Evolutionary conservation across 1,284 basidiomycete species (phyloP).

Genomic region (Sporisorium reilianum): DNA sequence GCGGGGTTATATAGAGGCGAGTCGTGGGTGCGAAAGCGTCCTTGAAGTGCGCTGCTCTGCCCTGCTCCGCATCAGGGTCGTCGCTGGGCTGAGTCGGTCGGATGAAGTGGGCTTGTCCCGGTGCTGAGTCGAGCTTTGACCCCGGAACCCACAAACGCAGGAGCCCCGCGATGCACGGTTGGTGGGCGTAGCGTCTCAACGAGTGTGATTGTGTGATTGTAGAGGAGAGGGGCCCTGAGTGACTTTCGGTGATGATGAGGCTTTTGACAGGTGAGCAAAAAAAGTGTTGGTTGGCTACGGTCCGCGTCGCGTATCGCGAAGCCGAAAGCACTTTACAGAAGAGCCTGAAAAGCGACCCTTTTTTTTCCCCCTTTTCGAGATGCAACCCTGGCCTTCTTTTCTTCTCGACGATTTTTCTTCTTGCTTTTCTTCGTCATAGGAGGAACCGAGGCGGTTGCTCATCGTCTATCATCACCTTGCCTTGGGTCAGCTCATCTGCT

Average conservation of each 20-base stretch:
- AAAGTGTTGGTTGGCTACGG: conserved; percentile 26
- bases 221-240: background rate
- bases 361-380: too few species aligned
- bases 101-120: background rate
- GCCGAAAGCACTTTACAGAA: conserved; percentile 4
- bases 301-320: conserved; percentile 28
- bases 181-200: background rate
- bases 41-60: too few species aligned
- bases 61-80: background rate
- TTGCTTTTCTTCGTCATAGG: background rate
- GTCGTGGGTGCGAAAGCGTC: background rate
- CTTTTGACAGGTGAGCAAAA: conserved; percentile 20
- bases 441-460: background rate
- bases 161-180: background rate
- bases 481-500: too few species aligned
- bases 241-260: conserved; percentile 20
- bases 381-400: too few species aligned
- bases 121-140: background rate
- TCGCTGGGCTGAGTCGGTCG: background rate
- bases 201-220: conserved; percentile 3
- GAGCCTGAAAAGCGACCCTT: background rate
- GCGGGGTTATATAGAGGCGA: background rate
- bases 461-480: background rate
- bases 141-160: background rate
- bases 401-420: background rate